These are phyloP conservation scores for Pseudohyphozyma bogoriensis DNA, from an alignment of 768 basidiomycete species.

Conservation along the genomic window DNA sequence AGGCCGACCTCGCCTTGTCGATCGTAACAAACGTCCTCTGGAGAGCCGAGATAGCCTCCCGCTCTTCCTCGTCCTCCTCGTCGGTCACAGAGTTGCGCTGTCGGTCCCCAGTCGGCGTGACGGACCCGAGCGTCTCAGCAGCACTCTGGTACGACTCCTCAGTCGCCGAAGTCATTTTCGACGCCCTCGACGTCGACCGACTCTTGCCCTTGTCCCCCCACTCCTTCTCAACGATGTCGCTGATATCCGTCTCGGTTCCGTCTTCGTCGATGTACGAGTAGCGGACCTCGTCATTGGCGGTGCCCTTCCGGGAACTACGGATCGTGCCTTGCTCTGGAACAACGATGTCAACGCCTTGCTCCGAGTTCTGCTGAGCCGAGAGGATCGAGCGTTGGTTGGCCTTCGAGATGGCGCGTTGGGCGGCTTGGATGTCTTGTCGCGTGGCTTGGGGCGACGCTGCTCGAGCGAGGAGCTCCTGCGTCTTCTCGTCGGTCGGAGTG, in stretches of 20 bases:
- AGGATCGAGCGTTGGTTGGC: conserved; percentile 80
- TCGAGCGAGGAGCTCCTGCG: background rate
- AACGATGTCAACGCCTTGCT: conserved; percentile 78
- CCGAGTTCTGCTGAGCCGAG: conserved; percentile 69
- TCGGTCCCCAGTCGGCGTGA: background rate
- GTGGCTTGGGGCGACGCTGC: conserved; percentile 40
- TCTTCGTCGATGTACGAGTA: conserved; percentile 90
- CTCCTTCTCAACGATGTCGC: conserved; percentile 82
- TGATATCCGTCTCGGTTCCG: conserved; percentile 86
- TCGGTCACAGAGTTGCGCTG: background rate
- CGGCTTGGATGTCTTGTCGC: conserved; percentile 82
- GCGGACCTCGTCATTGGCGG: conserved; percentile 49
- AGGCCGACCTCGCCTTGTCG: conserved; percentile 10
- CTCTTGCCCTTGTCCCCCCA: conserved; percentile 40
- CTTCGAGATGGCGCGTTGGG: conserved; percentile 73
- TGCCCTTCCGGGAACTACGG: conserved; percentile 66
- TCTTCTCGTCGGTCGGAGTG: background rate
- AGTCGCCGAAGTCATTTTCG: conserved; percentile 5
- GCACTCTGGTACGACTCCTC: conserved; percentile 37
- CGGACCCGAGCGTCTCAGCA: conserved; percentile 32
- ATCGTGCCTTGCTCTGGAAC: conserved; percentile 75
- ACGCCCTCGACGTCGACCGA: conserved; percentile 25
- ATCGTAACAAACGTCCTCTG: conserved; percentile 14
- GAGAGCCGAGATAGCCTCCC: conserved; percentile 21
- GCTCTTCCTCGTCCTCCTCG: conserved; percentile 25